These are phyloP conservation scores for Hordeum pubiflorum DNA, from an alignment of 202 grass and related monocot genomes.

Conservation along the genomic window DNA sequence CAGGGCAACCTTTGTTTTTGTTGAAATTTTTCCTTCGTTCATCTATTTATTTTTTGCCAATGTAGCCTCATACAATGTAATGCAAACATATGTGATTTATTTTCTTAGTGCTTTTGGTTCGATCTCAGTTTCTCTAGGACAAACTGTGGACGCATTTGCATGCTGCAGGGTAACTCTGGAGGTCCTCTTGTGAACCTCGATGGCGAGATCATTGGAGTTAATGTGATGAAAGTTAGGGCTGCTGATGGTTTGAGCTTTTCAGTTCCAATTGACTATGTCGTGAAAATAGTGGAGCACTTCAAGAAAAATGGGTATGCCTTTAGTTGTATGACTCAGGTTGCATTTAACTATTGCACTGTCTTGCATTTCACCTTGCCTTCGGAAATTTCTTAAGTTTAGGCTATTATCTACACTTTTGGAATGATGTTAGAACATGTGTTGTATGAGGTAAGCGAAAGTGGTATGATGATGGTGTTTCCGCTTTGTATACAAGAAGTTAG, in stretches of 20 bases:
- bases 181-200: constrained; percentile 87
- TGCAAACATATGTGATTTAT: neutral
- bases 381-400: neutral
- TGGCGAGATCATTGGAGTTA: constrained; percentile 82
- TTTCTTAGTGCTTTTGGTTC: constrained; percentile 13
- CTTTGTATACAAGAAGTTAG: neutral
- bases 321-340: neutral
- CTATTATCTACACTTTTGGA: neutral
- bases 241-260: constrained; percentile 84
- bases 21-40: neutral
- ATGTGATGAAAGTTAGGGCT: constrained; percentile 48
- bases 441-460: neutral
- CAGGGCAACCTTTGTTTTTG: neutral
- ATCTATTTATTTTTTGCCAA: neutral
- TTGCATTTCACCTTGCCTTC: neutral
- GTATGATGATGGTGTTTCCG: neutral
- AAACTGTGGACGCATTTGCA: constrained; percentile 11
- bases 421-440: neutral
- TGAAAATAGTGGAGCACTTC: constrained; percentile 79
- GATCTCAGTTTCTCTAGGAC: constrained; percentile 8
- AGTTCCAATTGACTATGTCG: constrained; percentile 63
- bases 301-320: constrained; percentile 62
- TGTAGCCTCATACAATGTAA: neutral
- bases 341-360: constrained; percentile 9
- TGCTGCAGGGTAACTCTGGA: constrained; percentile 67